A percentile compares a stretch with the other conserved stretches of the same genome.
phyloP scores from a whole-genome alignment of 352 stramenopile species.

The Globisporangium splendens region DNA sequence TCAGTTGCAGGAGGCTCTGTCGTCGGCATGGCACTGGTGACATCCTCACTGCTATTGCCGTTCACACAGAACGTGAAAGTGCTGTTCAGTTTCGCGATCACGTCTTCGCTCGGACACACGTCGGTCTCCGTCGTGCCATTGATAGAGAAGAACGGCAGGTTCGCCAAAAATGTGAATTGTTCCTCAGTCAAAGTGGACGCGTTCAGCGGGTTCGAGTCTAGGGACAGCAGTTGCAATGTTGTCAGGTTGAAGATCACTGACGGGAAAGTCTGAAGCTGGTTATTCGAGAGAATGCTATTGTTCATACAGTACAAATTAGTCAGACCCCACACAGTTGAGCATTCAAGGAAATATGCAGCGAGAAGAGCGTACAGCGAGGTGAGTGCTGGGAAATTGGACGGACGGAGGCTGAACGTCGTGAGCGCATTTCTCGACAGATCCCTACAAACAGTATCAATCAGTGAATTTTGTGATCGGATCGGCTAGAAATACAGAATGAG shows the following conservation, averaged over 20 bases:
- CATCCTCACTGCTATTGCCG: conserved; percentile 7
- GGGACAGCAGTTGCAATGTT: conserved; percentile 40
- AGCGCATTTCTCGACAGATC: conserved; percentile 43
- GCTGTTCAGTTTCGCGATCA: conserved; percentile 38
- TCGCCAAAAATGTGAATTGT: conserved; percentile 56
- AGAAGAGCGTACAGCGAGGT: conserved; percentile 33
- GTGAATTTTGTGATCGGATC: not conserved
- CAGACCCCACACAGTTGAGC: not conserved
- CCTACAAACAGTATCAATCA: conserved; percentile 15
- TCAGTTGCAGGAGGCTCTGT: conserved; percentile 4
- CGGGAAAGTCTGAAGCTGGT: conserved; percentile 42
- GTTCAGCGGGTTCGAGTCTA: conserved; percentile 54
- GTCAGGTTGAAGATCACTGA: conserved; percentile 52
- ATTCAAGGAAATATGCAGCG: not conserved
- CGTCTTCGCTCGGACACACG: conserved; percentile 38
- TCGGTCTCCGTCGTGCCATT: conserved; percentile 48
- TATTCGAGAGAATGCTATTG: conserved; percentile 42
- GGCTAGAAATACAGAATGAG: not conserved
- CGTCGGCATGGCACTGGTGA: conserved; percentile 14
- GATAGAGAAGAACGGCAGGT: conserved; percentile 43
- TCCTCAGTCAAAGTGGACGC: conserved; percentile 36
- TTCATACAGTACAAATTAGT: not conserved
- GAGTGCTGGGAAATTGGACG: conserved; percentile 40
- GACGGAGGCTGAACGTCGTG: conserved; percentile 28
- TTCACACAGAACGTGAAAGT: conserved; percentile 62